Conservation (phyloP, 2,329 filamentous ascomycete species). For the Talaromyces sp. region DNA sequence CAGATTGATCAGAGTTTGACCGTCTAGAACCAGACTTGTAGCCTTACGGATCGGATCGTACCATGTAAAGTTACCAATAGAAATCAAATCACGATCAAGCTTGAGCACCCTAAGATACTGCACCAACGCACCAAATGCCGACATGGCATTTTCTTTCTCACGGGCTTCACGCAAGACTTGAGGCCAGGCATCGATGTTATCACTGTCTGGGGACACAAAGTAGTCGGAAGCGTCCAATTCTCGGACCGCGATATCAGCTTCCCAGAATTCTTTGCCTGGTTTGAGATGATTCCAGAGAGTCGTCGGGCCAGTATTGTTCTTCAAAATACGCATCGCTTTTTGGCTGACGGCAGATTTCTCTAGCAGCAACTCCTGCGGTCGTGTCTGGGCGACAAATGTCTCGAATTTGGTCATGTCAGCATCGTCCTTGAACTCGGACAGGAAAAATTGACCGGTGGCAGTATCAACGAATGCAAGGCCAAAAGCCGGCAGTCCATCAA, state of each 20-base stretch:
- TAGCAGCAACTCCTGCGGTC: slow-evolving; percentile 80
- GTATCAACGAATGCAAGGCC: slow-evolving; percentile 93
- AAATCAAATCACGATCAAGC: slow-evolving; percentile 80
- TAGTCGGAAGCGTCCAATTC: slow-evolving; percentile 79
- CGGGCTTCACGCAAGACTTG: slow-evolving; percentile 65
- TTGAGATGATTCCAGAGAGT: slow-evolving; percentile 96
- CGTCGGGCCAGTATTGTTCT: slow-evolving; percentile 88
- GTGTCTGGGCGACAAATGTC: slow-evolving; percentile 88
- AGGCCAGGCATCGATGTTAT: slow-evolving; percentile 70
- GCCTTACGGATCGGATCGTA: slow-evolving; percentile 91
- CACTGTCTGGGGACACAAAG: slow-evolving; percentile 60
- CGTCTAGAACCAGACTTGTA: slow-evolving; percentile 85
- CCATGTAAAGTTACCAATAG: slow-evolving; percentile 82
- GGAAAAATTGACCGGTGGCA: slow-evolving; percentile 87
- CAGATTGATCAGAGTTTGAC: slow-evolving; percentile 95
- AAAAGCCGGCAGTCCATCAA: slow-evolving; percentile 74
- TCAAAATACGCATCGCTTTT: slow-evolving; percentile 88
- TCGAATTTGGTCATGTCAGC: slow-evolving; percentile 94
- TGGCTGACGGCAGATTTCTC: slow-evolving; percentile 83
- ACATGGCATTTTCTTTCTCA: slow-evolving; percentile 81
- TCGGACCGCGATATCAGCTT: slow-evolving; percentile 72
- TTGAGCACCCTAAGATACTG: slow-evolving; percentile 85
- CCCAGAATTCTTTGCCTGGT: slow-evolving; percentile 83
- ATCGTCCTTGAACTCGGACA: slow-evolving; percentile 91
- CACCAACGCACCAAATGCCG: slow-evolving; percentile 80